A percentile compares a stretch with the other conserved stretches of the same genome.
Evolutionary conservation across 75 land plant genomes (phyloP).

Genomic region (Cupressus sempervirens): DNA sequence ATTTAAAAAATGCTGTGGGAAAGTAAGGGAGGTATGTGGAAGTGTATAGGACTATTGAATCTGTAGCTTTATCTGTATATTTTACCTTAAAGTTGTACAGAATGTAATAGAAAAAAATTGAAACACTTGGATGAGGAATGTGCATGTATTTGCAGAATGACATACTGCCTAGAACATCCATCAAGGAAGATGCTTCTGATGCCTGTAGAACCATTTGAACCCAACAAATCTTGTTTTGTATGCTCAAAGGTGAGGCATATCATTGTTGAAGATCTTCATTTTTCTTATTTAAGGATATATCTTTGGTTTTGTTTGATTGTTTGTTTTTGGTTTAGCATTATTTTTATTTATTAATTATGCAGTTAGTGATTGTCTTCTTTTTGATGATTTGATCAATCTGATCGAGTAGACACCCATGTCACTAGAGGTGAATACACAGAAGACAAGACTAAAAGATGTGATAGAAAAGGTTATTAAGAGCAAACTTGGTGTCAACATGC

Average conservation of each 20-base stretch:
- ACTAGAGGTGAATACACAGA: constrained; percentile 77
- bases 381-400: background rate
- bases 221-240: constrained; percentile 90
- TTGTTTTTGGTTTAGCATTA: no score
- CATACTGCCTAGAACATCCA: constrained; percentile 93
- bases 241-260: constrained; percentile 76
- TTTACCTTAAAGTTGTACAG: background rate
- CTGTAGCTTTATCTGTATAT: background rate
- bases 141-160: constrained; percentile 58
- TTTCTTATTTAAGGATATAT: background rate
- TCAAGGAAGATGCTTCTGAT: constrained; percentile 81
- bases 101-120: background rate
- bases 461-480: constrained; percentile 82
- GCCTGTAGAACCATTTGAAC: constrained; percentile 92
- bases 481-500: constrained; percentile 83
- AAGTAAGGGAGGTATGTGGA: background rate
- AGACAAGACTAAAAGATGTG: constrained; percentile 70
- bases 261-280: background rate
- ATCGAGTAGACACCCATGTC: constrained; percentile 68
- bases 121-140: background rate
- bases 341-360: background rate
- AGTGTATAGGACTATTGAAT: background rate
- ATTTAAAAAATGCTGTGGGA: background rate
- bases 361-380: background rate
- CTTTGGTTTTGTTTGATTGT: background rate